A percentile compares a stretch with the other conserved stretches of the same genome.
Evolutionary conservation across 2,329 filamentous ascomycete species (phyloP).

Genomic region (Epicoccum nigrum): DNA sequence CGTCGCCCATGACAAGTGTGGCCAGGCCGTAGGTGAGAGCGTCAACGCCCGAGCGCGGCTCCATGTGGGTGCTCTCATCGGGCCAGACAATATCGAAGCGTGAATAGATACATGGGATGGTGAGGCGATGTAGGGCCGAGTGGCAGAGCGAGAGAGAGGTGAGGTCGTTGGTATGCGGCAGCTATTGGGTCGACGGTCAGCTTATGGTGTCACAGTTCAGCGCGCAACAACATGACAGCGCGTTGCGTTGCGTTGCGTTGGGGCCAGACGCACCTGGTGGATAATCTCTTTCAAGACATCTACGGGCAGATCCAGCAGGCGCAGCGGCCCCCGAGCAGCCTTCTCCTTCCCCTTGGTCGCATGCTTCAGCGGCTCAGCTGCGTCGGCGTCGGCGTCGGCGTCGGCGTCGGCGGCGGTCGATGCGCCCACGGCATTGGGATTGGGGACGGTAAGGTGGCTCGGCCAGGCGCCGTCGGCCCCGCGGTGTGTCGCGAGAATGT

Average conservation of each 20-base stretch:
- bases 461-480: slow-evolving; percentile 22
- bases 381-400: neutral
- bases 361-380: slow-evolving; percentile 31
- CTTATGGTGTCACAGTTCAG: neutral
- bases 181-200: slow-evolving; percentile 53
- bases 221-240: neutral
- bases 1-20: slow-evolving; percentile 76
- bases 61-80: slow-evolving; percentile 67
- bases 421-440: slow-evolving; percentile 15
- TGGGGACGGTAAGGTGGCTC: slow-evolving; percentile 10
- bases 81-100: slow-evolving; percentile 91
- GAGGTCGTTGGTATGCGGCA: slow-evolving; percentile 81
- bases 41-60: slow-evolving; percentile 76
- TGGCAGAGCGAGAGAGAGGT: slow-evolving; percentile 79
- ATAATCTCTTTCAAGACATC: slow-evolving; percentile 81
- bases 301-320: slow-evolving; percentile 75
- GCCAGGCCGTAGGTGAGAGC: slow-evolving; percentile 82
- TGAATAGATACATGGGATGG: slow-evolving; percentile 80
- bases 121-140: slow-evolving; percentile 75
- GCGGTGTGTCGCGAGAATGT: slow-evolving; percentile 18
- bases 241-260: too few species aligned
- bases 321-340: slow-evolving; percentile 61
- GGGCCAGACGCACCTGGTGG: slow-evolving; percentile 65
- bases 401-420: slow-evolving; percentile 14
- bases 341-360: slow-evolving; percentile 57